Evolutionary conservation across 1,284 basidiomycete genomes (phyloP), one percentile per base, ranked within the genome.

Genomic region (Rhodofomes roseus): DNA sequence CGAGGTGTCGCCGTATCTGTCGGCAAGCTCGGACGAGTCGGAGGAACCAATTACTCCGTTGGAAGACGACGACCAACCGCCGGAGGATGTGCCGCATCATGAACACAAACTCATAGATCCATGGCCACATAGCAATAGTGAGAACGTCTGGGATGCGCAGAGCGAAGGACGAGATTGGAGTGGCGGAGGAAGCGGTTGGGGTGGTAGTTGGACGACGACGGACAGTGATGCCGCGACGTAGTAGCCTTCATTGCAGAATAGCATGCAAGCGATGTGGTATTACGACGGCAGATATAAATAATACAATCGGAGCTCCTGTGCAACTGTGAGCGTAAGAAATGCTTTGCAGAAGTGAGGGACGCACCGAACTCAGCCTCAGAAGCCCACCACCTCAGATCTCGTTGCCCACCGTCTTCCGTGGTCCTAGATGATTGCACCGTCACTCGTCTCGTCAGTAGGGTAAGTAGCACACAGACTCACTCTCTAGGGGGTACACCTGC

Each of bases 401-500:
- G 60, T 55, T 62, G 44, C 63, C 58, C n/a, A 65, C 20, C 27
- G 64, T 56, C 55, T 61, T 66, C 51, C 66, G 64, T 54, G 71
- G 71, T 36, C 68, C 71, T 73, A 40, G 1, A 25, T 23, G 7
- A 14, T 55, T 22, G 11, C 50, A 37, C 37, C 50, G 25, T 23
- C 16, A 34, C 41, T 37, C 14, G 11, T 16, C 14, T 31, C n/a
- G 31, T 34, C 31, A 4, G 31, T 34, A 34, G 11, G n/a, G n/a
- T 11, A 34, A 34, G 37, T 16, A 39, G 16, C 37, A 39, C 7
- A 4, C 16, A 4, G 4, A 68, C 86, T 64, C 62, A 96, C 95
- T 76, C 70, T 96, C 87, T 58, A 97, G 80, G 51, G 95, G 95
- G 71, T 97, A 87, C 55, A 96, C 74, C 73, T 97, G 95, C 1